A percentile compares a stretch with the other conserved stretches of the same genome.
phyloP scores from a whole-genome alignment of 208 protist species.

The Leishmania martiniquensis region DNA sequence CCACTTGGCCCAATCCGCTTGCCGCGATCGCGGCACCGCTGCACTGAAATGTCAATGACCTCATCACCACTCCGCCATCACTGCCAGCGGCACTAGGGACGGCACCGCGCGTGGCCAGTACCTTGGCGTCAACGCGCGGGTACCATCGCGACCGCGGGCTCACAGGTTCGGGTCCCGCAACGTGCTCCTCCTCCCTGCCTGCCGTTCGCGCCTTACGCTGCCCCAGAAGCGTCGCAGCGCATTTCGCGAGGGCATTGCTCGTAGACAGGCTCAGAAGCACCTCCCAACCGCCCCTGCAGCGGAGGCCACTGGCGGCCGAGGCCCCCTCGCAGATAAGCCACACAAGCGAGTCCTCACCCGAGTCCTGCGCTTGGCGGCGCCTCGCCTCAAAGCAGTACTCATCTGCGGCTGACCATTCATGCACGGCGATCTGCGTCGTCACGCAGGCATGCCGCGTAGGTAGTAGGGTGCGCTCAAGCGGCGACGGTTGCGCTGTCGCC shows the following conservation, averaged over 20 bases:
- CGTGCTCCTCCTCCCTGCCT: neutral
- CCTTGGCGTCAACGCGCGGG: neutral
- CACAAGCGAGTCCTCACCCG: conserved; percentile 11
- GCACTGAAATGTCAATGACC: conserved; percentile 1
- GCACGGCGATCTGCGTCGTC: conserved; percentile 13
- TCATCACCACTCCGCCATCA: conserved; percentile 25
- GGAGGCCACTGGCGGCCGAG: neutral
- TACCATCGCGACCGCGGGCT: neutral
- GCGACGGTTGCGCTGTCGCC: neutral
- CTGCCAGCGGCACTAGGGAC: neutral
- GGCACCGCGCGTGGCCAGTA: neutral
- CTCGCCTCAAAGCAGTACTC: conserved; percentile 11
- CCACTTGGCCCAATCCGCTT: neutral
- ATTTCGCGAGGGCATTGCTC: conserved; percentile 14
- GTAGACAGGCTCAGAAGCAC: conserved; percentile 19
- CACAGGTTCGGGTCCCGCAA: neutral
- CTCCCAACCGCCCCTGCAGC: neutral
- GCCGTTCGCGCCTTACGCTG: neutral
- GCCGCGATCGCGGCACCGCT: neutral
- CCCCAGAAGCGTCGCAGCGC: conserved; percentile 5
- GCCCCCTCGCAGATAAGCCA: conserved; percentile 15
- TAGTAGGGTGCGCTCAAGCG: neutral
- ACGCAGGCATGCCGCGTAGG: neutral
- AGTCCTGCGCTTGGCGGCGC: conserved; percentile 9
- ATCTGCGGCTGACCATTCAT: conserved; percentile 21